Evolutionary conservation across 164 flowering plant species (phyloP).

Genomic region (Litsea cubeba): DNA sequence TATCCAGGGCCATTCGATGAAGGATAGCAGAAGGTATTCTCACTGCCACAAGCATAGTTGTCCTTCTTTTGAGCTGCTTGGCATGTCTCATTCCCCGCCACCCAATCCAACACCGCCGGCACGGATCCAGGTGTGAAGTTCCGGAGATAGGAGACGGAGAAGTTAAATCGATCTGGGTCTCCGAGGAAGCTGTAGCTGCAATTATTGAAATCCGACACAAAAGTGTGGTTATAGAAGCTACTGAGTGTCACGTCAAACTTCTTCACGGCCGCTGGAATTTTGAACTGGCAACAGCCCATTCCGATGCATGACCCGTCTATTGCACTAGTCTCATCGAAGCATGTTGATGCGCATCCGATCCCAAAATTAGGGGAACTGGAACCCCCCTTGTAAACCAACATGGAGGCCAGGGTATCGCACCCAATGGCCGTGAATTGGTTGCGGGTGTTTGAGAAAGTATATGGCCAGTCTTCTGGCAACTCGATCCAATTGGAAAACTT

Average conservation of each 20-base stretch:
- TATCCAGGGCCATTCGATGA: slow-evolving; percentile 7
- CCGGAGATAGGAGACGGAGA: neutral
- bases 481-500: no score
- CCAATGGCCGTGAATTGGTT: slow-evolving; percentile 12
- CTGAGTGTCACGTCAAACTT: neutral
- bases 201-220: neutral
- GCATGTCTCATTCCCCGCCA: neutral
- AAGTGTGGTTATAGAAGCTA: neutral
- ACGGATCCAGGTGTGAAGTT: neutral
- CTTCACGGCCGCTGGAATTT: slow-evolving; percentile 7
- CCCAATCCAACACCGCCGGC: slow-evolving; percentile 8
- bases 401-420: neutral
- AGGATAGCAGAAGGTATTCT: neutral
- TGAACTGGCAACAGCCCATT: slow-evolving; percentile 5
- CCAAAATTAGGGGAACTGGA: neutral
- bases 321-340: neutral
- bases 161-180: slow-evolving; percentile 1
- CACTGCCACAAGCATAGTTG: neutral
- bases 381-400: neutral
- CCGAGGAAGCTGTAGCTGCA: slow-evolving; percentile 11
- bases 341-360: neutral
- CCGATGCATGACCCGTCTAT: neutral
- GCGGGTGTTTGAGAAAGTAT: neutral
- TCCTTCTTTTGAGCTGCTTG: neutral
- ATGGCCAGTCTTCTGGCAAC: neutral